phyloP scores from a whole-genome alignment of 306 rosid genomes.

The Erythrophleum fordii region DNA sequence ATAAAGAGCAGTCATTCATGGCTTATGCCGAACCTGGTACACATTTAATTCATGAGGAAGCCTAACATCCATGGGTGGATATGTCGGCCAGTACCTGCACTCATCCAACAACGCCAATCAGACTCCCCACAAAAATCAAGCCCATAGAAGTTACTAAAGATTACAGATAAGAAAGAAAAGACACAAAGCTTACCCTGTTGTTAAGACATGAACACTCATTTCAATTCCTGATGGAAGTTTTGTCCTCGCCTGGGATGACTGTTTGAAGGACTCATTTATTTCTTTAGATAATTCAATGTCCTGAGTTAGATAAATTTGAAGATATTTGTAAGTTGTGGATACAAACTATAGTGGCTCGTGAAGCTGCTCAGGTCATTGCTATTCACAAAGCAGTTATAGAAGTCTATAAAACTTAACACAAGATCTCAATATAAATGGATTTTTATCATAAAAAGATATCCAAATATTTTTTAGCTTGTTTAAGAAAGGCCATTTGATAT shows the following conservation, averaged over 20 bases:
- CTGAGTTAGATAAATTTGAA: constrained; percentile 46
- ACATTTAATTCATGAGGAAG: constrained; percentile 99
- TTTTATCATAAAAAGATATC: constrained; percentile 16
- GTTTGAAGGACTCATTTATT: constrained; percentile 98
- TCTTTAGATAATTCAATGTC: constrained; percentile 98
- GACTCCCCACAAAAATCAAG: constrained; percentile 20
- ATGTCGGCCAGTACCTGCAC: constrained; percentile 98
- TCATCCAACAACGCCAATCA: constrained; percentile 42
- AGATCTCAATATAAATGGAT: constrained; percentile 1
- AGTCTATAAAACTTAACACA: constrained; percentile 14
- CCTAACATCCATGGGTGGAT: constrained; percentile 99
- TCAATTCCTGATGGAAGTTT: constrained; percentile 98
- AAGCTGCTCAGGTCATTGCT: constrained; percentile 29
- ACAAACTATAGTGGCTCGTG: constrained; percentile 13
- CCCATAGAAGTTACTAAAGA: neutral
- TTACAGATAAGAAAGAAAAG: constrained; percentile 28
- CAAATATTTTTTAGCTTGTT: constrained; percentile 15
- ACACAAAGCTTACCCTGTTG: constrained; percentile 80
- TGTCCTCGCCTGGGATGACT: constrained; percentile 98
- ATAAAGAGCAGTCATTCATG: constrained; percentile 35
- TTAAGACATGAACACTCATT: constrained; percentile 97
- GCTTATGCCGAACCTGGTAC: constrained; percentile 76
- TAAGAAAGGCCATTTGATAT: neutral
- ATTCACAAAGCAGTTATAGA: constrained; percentile 12
- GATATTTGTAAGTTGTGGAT: constrained; percentile 5